Percentiles rank a stretch among this genome's conserved stretches.
phyloP scores from a whole-genome alignment of 805 yeast genomes.

The Pichia phayaonensis region DNA sequence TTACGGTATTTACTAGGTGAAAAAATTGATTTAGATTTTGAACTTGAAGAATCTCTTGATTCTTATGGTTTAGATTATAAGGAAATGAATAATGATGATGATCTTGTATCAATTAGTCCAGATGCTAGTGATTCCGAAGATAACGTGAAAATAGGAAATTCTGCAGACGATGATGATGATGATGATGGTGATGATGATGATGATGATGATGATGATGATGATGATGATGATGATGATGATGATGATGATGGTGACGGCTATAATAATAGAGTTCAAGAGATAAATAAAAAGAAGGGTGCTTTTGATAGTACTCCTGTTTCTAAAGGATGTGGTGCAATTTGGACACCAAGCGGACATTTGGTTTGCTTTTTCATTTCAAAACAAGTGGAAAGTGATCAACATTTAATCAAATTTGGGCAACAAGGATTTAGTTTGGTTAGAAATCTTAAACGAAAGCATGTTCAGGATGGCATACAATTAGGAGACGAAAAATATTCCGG shows the following conservation, averaged over 20 bases:
- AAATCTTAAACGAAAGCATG: constrained; percentile 23
- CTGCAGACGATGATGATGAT: too few relatives aligned
- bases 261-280: constrained; percentile 1
- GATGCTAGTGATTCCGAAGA: not conserved
- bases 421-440: constrained; percentile 41
- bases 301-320: constrained; percentile 87
- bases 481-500: not conserved
- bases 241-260: constrained; percentile 21
- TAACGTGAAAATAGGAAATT: constrained; percentile 4
- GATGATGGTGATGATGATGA: constrained; percentile 24
- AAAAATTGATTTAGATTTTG: constrained; percentile 41
- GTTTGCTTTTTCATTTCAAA: constrained; percentile 75
- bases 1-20: constrained; percentile 78
- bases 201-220: constrained; percentile 29
- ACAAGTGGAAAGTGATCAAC: constrained; percentile 34
- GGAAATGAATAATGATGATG: not conserved
- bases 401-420: constrained; percentile 42
- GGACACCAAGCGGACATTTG: constrained; percentile 73
- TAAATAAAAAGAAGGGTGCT: constrained; percentile 21
- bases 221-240: constrained; percentile 14
- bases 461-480: constrained; percentile 18
- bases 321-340: constrained; percentile 86
- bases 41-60: constrained; percentile 14
- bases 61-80: not conserved
- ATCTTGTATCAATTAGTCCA: not conserved